These are phyloP conservation scores for Cyphellophora attinorum DNA, from an alignment of 2,329 filamentous ascomycete genomes.

Conservation along the genomic window DNA sequence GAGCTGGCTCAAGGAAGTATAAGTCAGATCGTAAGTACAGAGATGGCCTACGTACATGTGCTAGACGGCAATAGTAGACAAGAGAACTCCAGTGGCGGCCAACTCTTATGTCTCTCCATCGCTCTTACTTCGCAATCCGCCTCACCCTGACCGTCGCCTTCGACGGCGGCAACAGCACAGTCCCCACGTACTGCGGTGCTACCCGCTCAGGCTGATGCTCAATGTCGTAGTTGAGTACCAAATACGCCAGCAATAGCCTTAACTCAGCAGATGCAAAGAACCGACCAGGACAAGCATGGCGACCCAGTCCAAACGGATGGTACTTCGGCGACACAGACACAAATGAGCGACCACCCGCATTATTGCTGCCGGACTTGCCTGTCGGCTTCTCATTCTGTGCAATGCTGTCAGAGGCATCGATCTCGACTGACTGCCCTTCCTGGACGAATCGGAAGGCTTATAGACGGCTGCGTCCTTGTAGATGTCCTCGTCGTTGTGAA, in stretches of 20 bases:
- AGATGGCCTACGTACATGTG: no score
- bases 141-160: slow-evolving; percentile 11
- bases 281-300: slow-evolving; percentile 33
- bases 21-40: no score
- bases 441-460: slow-evolving; percentile 40
- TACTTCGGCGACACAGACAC: slow-evolving; percentile 44
- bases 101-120: no score
- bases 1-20: no score
- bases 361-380: no score
- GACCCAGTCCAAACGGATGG: slow-evolving; percentile 48
- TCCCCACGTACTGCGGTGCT: slow-evolving; percentile 8
- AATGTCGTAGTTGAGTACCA: slow-evolving; percentile 23
- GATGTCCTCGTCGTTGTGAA: slow-evolving; percentile 38
- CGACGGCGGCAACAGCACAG: slow-evolving; percentile 9
- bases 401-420: background rate
- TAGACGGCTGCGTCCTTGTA: slow-evolving; percentile 35
- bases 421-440: slow-evolving; percentile 7
- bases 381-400: no score
- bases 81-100: no score
- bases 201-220: slow-evolving; percentile 7
- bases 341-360: slow-evolving; percentile 30
- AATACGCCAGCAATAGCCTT: slow-evolving; percentile 21
- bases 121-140: slow-evolving; percentile 3
- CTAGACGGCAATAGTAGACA: no score
- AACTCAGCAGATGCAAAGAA: slow-evolving; percentile 21